These are phyloP conservation scores for Populus hybrid DNA, from an alignment of 441 rosid species.

Conservation along the genomic window DNA sequence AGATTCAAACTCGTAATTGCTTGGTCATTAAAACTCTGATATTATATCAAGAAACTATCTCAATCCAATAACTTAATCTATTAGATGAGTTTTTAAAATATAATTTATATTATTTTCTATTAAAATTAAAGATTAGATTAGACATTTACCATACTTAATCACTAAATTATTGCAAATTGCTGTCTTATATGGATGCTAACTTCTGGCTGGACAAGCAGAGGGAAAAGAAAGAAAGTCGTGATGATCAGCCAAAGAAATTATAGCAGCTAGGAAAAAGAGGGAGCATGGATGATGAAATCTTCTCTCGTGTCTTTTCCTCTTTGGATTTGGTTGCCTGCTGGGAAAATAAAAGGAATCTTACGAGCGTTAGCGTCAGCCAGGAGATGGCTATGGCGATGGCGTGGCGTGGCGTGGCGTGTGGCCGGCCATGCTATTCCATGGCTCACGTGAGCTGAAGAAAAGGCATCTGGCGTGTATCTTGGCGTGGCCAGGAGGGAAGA, in stretches of 20 bases:
- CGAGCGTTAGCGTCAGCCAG: too few relatives aligned
- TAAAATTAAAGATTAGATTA: too few relatives aligned
- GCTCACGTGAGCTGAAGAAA: conserved; percentile 24
- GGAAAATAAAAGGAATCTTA: background rate
- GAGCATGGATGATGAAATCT: conserved; percentile 23
- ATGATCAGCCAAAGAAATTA: background rate
- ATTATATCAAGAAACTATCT: too few relatives aligned
- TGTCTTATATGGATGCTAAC: too few relatives aligned
- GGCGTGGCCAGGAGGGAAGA: conserved; percentile 12
- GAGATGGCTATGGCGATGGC: background rate
- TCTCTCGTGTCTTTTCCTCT: background rate
- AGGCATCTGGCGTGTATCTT: conserved; percentile 4
- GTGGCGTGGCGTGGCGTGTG: conserved; percentile 24
- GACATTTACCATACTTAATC: background rate
- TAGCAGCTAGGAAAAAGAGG: conserved; percentile 10
- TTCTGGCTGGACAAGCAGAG: background rate
- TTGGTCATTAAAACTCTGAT: too few relatives aligned
- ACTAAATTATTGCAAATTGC: too few relatives aligned
- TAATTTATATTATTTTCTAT: too few relatives aligned
- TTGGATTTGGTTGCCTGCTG: conserved; percentile 22
- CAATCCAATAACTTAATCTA: too few relatives aligned
- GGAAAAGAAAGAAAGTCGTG: background rate
- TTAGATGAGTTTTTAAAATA: too few relatives aligned
- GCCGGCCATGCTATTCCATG: conserved; percentile 27
- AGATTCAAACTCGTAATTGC: too few relatives aligned